Base-by-base conservation (phyloP, 495 filamentous ascomycete species). In the Apiosordaria backusii region DNA sequence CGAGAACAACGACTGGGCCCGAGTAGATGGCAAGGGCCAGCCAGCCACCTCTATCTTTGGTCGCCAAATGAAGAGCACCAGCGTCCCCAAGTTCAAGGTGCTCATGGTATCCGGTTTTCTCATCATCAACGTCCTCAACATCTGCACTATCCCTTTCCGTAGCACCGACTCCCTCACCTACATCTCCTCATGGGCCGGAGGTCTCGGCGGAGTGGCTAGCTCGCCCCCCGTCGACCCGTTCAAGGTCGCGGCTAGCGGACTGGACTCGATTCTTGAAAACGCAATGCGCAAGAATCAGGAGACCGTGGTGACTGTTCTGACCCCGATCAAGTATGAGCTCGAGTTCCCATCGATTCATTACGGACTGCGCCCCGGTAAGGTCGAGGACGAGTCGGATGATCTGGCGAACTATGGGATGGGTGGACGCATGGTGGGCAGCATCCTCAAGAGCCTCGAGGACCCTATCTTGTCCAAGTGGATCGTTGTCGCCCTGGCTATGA, bases 381-480 rank as follows among this genome's bases (percentile, higher is more conserved):
- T n/a, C n/a, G n/a, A n/a, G n/a, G n/a, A n/a, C n/a, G n/a, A n/a
- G n/a, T n/a, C n/a, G 16, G 80, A 84, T 1, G 83, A 85, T 61
- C 86, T 91, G 54, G 84, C 87, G 66, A 86, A 88, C 24, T 77
- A 93, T 23, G 79, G 88, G 60, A 84, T 84, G 63, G 92, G 95
- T 68, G 91, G 92, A 29, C 88, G 89, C 55, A 89, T 98, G 69
- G 88, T 99, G 22, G 92, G 95, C 61, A 85, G 92, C 67, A 79
- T 99, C 54, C 83, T 99, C 62, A 95, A 92, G 79, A 97, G 95
- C 73, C 80, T 99, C 35, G 93, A 98, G 72, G 94, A 98, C 76
- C 95, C 96, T 4, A 84, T 98, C 59, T 85, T 98, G 61, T 95
- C 92, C 76, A 98, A 98, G 78, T 99, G 94, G 95, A 96, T 99